Evolutionary conservation across 306 rosid species (phyloP), one percentile per base, ranked within the genome.

Genomic region (Fragaria vesca): DNA sequence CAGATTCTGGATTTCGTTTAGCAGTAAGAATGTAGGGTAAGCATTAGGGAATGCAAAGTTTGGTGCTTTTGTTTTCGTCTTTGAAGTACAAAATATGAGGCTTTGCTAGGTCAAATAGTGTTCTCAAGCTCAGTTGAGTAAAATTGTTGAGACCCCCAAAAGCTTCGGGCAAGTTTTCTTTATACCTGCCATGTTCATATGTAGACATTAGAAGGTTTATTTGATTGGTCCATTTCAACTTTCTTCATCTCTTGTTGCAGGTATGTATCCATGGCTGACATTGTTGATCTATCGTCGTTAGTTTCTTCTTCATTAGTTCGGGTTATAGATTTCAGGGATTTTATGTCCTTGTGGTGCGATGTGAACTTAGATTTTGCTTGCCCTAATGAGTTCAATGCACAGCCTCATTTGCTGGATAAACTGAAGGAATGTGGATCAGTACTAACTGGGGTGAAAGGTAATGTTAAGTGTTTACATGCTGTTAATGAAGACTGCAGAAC

Each of bases 191-290:
- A 17, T 48, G 72, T 47, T 62, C 5, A 18, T 47, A 13, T 18
- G 20, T 50, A 43, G 10, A 13, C 21, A 18, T 43, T 24, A 15
- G 13, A 45, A 72, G 71, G 34, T 30, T 12, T 24, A 43, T 69
- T 24, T 1, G 5, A 12, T 75, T 20, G 43, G 16, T 63, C 24
- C 32, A 2, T 58, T 42, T 18, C 66, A 30, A 15, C 72, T 2
- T 5, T 70, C 18, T 13, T 9, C 38, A 36, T 79, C 70, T 54
- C 43, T 71, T 76, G 65, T 80, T 82, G 69, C 91, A 90, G 98
- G 85, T 90, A 90, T 80, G 80, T 89, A 79, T 94, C 98, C 76
- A 88, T 93, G 81, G 90, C 90, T 26, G 91, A 93, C 71, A 82
- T 91, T 65, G 74, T 91, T 42, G 97, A 91, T 73, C 66, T 93